Evolutionary conservation across 345 rosid species (phyloP).

Genomic region (Rhizophora mangle): DNA sequence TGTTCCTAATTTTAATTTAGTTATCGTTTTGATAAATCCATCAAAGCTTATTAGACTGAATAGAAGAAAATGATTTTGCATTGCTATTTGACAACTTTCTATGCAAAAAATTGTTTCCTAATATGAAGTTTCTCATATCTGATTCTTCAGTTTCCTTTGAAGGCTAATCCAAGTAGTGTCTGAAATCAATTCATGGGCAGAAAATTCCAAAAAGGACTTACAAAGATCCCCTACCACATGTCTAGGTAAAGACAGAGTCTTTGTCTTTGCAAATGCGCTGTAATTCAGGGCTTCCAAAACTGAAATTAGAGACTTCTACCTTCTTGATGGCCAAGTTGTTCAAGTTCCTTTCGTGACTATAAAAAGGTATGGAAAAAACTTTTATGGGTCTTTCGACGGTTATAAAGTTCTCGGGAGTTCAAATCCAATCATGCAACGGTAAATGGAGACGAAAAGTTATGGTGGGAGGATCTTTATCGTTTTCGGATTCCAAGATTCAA

Average conservation of each 20-base stretch:
- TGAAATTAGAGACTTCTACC: conserved; percentile 19
- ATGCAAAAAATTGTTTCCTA: neutral
- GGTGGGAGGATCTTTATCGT: neutral
- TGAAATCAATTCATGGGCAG: conserved; percentile 29
- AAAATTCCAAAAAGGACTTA: conserved; percentile 28
- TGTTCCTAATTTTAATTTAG: neutral
- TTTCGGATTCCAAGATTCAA: conserved; percentile 33
- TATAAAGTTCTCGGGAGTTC: conserved; percentile 21
- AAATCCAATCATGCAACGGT: conserved; percentile 16
- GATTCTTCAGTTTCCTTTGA: neutral
- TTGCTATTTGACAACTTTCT: no score
- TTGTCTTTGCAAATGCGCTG: conserved; percentile 37
- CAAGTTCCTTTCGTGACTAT: conserved; percentile 35
- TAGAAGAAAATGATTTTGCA: no score
- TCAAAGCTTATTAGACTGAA: no score
- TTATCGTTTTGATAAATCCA: no score
- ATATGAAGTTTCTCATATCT: neutral
- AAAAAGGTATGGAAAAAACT: conserved; percentile 1
- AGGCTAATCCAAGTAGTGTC: conserved; percentile 21
- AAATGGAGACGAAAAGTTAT: neutral
- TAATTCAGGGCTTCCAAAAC: conserved; percentile 32
- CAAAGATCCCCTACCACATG: conserved; percentile 25
- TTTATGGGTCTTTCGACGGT: conserved; percentile 16
- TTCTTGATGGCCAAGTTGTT: conserved; percentile 18
- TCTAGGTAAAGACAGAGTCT: conserved; percentile 9